Conservation (phyloP, 106 monocot species). For the Dendrobium chrysotoxum region DNA sequence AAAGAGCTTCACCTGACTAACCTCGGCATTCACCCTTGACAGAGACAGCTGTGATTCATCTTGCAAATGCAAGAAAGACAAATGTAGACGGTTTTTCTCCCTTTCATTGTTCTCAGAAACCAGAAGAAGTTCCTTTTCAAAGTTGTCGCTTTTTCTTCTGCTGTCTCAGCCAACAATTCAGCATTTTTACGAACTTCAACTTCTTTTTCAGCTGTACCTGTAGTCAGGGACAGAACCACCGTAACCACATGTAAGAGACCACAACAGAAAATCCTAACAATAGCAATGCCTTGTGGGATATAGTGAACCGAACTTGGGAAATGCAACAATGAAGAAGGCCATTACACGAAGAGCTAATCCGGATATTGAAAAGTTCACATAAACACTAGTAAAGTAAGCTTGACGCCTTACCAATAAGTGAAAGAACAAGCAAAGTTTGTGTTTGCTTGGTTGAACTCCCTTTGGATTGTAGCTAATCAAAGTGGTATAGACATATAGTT, state of each 20-base stretch:
- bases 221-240: not conserved
- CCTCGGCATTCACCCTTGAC: conserved; percentile 6
- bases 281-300: not conserved
- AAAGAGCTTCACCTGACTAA: not conserved
- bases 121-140: conserved; percentile 5
- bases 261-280: not conserved
- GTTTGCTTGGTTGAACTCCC: not conserved
- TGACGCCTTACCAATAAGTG: not conserved
- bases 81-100: conserved; percentile 4
- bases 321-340: not conserved
- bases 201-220: conserved; percentile 1
- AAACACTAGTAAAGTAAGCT: not conserved
- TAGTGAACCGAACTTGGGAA: not conserved
- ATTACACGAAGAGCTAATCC: not conserved
- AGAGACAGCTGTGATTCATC: conserved; percentile 1
- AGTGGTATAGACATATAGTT: no score
- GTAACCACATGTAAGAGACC: not conserved
- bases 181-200: not conserved
- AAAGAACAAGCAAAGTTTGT: not conserved
- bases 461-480: no score
- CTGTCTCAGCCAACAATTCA: not conserved
- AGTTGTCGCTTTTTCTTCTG: not conserved
- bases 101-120: conserved; percentile 4
- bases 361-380: not conserved
- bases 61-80: conserved; percentile 3